Conservation (phyloP, 1,139 yeast species). For the Diutina neorugosa region DNA sequence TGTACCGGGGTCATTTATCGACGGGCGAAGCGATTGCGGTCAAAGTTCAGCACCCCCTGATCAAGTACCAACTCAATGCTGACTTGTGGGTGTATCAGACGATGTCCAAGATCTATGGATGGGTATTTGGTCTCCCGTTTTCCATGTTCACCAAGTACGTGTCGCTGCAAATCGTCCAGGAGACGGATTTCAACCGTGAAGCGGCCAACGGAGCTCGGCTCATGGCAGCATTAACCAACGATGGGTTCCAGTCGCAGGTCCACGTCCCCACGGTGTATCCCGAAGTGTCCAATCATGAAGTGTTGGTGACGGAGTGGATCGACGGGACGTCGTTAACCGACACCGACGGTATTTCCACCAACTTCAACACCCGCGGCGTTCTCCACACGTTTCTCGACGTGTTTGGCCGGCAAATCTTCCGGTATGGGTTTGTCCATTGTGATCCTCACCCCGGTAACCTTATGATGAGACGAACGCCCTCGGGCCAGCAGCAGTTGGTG, state of each 20-base stretch:
- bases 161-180: slow-evolving; percentile 44
- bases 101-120: slow-evolving; percentile 42
- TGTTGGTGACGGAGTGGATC: slow-evolving; percentile 65
- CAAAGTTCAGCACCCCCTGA: slow-evolving; percentile 56
- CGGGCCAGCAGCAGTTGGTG: slow-evolving; percentile 46
- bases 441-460: slow-evolving; percentile 82
- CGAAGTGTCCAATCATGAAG: slow-evolving; percentile 33
- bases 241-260: slow-evolving; percentile 14
- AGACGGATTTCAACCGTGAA: slow-evolving; percentile 51
- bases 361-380: slow-evolving; percentile 29
- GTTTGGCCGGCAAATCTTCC: slow-evolving; percentile 58
- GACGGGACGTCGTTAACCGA: slow-evolving; percentile 50
- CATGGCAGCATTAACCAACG: slow-evolving; percentile 12
- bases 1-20: slow-evolving; percentile 42
- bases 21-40: slow-evolving; percentile 45
- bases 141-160: slow-evolving; percentile 45
- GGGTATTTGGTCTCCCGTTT: slow-evolving; percentile 53
- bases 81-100: slow-evolving; percentile 48
- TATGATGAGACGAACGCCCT: slow-evolving; percentile 30
- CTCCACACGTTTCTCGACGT: slow-evolving; percentile 43
- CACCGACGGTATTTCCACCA: slow-evolving; percentile 22
- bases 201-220: slow-evolving; percentile 33
- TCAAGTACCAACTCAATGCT: slow-evolving; percentile 41
- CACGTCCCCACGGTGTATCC: slow-evolving; percentile 41
- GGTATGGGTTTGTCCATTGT: slow-evolving; percentile 68